A percentile compares a stretch with the other conserved stretches of the same genome.
phyloP scores from a whole-genome alignment of 139 green algal genomes.

The Micromonas commoda region DNA sequence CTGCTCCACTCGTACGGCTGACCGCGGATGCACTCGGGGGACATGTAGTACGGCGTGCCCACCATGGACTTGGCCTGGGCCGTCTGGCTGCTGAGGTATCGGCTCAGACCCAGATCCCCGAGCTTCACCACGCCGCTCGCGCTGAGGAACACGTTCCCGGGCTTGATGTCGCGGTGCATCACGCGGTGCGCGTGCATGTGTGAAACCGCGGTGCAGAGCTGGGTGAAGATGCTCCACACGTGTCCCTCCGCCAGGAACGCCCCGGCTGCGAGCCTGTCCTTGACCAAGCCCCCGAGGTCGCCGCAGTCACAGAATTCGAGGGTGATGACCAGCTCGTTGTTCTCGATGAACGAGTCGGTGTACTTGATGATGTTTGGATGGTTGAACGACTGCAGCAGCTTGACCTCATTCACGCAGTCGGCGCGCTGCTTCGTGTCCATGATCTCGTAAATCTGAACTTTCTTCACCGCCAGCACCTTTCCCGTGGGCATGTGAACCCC shows the following conservation, averaged over 20 bases:
- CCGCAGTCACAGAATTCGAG: conserved; percentile 55
- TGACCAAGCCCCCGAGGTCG: neutral
- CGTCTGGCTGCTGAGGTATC: conserved; percentile 29
- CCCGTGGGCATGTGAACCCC: neutral
- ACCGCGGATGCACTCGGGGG: conserved; percentile 36
- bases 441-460: conserved; percentile 12
- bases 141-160: conserved; percentile 34
- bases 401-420: conserved; percentile 31
- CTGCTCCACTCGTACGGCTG: conserved; percentile 60
- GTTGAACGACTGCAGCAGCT: conserved; percentile 43
- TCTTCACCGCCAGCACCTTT: conserved; percentile 4
- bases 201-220: conserved; percentile 71
- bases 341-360: conserved; percentile 1
- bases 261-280: neutral
- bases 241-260: neutral
- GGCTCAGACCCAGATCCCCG: conserved; percentile 67
- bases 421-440: neutral
- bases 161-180: conserved; percentile 54
- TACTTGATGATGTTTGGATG: conserved; percentile 52
- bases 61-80: neutral
- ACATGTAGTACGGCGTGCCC: conserved; percentile 57
- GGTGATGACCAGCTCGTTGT: conserved; percentile 52
- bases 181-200: conserved; percentile 74
- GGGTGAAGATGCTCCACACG: conserved; percentile 47
- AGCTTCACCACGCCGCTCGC: conserved; percentile 58